Evolutionary conservation across 1,284 basidiomycete genomes (phyloP), one percentile per base, ranked within the genome.

Genomic region (Phenoliferia sp.): DNA sequence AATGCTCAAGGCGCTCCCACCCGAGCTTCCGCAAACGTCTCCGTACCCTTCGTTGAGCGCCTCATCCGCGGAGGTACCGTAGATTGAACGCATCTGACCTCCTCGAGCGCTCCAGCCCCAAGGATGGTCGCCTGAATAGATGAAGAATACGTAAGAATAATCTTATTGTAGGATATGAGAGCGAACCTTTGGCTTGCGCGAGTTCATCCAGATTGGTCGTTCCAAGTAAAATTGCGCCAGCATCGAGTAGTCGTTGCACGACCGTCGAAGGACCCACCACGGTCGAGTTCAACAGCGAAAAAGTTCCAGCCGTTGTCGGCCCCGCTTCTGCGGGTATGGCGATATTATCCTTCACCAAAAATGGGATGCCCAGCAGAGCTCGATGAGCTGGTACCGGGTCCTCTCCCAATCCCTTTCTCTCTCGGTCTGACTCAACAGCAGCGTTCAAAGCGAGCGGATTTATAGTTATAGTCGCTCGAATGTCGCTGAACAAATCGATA

Each of bases 181-280:
- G 28, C 48, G 48, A 19, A 52, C 48, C 56, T n/a, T 57, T 57
- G 4, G 56, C 56, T 33, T 57, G 56, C 15, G 56, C 56, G 32
- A 57, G 35, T 33, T 57, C 56, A 29, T 57, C 56, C 19, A 57
- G 32, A n/a, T 57, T 57, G 31, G 56, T 57, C 56, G 56, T 57
- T 19, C 56, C 56, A 33, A 57, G 56, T 6, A 57, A 17, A 3
- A 57, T 33, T 15, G 56, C 56, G 17, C 56, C 56, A 6, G 56
- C 56, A 17, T 57, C 56, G 16, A 57, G 56, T 3, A 57, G 32
- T 17, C 56, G 56, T 15, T 57, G 56, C 7, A 57, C 56, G 56
- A 57, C 32, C 10, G 56, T 31, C 16, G 31, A 33, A 1, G 56
- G 12, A 22, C 16, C n/a, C 3, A 4, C 2, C 1, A 34, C 32